Evolutionary conservation across 371 early-diverging fungal species (phyloP), one percentile per base, ranked within the genome.

Genomic region (Coemansia sp.): DNA sequence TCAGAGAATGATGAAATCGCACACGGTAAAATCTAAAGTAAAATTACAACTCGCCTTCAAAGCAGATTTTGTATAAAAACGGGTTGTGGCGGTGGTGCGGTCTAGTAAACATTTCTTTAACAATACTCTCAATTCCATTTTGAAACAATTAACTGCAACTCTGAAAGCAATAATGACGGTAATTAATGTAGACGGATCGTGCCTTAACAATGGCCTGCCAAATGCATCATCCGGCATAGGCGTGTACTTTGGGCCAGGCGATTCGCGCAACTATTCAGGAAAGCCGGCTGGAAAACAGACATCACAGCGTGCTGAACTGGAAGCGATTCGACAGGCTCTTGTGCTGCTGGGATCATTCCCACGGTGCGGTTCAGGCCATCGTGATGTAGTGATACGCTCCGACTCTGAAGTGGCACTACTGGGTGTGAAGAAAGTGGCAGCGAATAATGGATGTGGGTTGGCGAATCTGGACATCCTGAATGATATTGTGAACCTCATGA

Each of bases 141-240:
- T 7, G 7, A 44, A 44, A n/a, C n/a, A 44, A 4, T 44, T 44
- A 11, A n/a, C 44, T 41, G 15, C 44, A 44, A 44, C 4, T 3
- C 4, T 15, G 15, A 44, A 21, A 49, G 0, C 26, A 13, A 44
- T n/a, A 7, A 61, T 48, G 48, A 61, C 28, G 15, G n/a, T 61
- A 17, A 26, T 61, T 24, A 49, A 61, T 24, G 49, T 13, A 1
- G 61, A 61, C 17, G 61, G 61, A 11, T 61, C 61, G 23, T 61
- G 61, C 26, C 5, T 61, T 2, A 49, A 49, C 19, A 23, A 44
- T n/a, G 61, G 61, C 12, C 8, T 1, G 0, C 7, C 61, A 1
- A 46, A 61, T 6, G 61, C 61, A 28, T 28, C 29, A 7, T 17
- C 61, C 7, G 61, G 49, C 2, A 19, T 61, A 9, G 61, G 48